Evolutionary conservation across 1,284 basidiomycete genomes (phyloP), one percentile per base, ranked within the genome.

Genomic region (Sanghuangporus weigelae): DNA sequence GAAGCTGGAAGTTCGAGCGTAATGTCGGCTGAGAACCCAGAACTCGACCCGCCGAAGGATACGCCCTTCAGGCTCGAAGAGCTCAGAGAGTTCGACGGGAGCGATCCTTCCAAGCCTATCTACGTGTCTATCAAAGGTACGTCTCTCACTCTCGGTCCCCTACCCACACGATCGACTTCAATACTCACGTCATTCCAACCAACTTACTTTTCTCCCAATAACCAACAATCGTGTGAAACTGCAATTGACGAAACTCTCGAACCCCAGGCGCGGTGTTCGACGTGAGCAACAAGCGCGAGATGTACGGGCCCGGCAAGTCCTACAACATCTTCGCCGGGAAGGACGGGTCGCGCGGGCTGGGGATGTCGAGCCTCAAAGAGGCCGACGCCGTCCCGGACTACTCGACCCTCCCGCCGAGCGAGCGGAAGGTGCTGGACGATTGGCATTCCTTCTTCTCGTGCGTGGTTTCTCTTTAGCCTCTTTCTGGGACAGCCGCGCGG

Each of bases 321-420:
- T 92, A 92, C 74, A 83, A 84, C 68, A 73, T 90, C 21, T 92
- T 92, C 70, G 87, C 95, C 10, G 96, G 95, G 51, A 97, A 94
- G 77, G 96, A 98, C 71, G 96, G 87, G 0, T 92, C 90, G 38
- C 84, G 80, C 67, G 93, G 89, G 0, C 78, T 96, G 1, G 93
- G 93, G 16, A 84, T 87, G 83, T 96, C 93, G 42, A 95, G 91
- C 69, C 78, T 98, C 69, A 94, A 95, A 68, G 77, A 81, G 4
- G 92, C 95, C 73, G 90, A 98, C 72, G 96, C 96, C 0, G 81
- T 95, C 2, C 77, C 94, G 3, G 96, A 99, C 73, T 98, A 93
- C 74, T 92, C 88, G 68, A 78, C 74, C 0, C 81, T 99, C 54
- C 82, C 84, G 59, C 87, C 86, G 67, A 84, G 84, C 67, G 92